phyloP scores from a whole-genome alignment of 345 rosid species.

The Gossypium longicalyx region DNA sequence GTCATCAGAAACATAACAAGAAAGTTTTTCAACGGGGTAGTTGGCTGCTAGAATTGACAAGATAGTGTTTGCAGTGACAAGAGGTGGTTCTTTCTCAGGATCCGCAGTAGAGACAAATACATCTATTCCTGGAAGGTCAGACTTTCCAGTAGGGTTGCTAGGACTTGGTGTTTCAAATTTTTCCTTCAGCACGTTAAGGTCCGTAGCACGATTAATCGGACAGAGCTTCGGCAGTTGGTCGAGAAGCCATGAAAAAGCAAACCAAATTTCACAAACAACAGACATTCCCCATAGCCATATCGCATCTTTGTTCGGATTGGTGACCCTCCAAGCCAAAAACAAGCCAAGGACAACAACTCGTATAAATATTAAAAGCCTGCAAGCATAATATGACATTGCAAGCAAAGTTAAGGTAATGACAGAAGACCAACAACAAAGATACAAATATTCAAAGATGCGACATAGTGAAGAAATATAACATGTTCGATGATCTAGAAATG shows the following conservation, averaged over 20 bases:
- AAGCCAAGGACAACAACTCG: constrained; percentile 67
- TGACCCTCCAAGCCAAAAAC: constrained; percentile 79
- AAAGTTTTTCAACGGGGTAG: constrained; percentile 89
- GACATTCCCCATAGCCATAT: constrained; percentile 99
- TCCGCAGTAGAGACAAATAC: constrained; percentile 94
- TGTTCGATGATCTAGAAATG: too few species aligned
- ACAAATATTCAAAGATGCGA: not conserved
- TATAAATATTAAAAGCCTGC: constrained; percentile 75
- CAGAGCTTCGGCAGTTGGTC: constrained; percentile 95
- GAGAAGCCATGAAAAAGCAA: constrained; percentile 96
- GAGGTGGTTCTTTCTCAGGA: constrained; percentile 98
- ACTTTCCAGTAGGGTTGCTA: constrained; percentile 78
- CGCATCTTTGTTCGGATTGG: constrained; percentile 62
- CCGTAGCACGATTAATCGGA: constrained; percentile 82
- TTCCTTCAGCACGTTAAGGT: constrained; percentile 83
- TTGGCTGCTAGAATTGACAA: constrained; percentile 92
- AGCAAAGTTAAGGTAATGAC: constrained; percentile 7
- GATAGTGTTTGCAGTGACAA: constrained; percentile 93
- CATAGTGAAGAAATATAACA: too few species aligned
- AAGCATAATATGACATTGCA: constrained; percentile 10
- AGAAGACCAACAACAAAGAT: not conserved
- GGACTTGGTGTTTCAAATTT: constrained; percentile 77
- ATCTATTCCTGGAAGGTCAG: constrained; percentile 93
- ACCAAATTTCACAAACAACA: constrained; percentile 93
- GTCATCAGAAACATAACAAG: constrained; percentile 97